phyloP scores from a whole-genome alignment of 108 stramenopile species.

The Epithemia pelagica region DNA sequence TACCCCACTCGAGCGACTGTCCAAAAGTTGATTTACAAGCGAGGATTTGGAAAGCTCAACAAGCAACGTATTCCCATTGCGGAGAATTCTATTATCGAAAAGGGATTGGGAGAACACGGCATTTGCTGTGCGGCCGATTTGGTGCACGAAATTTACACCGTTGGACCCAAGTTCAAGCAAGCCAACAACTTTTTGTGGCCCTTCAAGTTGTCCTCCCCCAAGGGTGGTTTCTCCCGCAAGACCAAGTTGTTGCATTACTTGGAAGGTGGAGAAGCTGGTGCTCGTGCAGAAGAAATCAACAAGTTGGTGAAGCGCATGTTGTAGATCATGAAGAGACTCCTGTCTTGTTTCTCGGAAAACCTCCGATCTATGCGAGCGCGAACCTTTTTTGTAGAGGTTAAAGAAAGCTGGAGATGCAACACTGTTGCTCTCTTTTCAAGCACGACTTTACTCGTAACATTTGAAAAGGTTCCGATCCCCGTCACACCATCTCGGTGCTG shows the following conservation, averaged over 20 bases:
- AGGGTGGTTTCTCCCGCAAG: constrained; percentile 94
- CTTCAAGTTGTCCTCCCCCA: constrained; percentile 97
- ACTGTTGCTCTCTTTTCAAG: background rate
- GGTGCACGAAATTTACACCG: constrained; percentile 95
- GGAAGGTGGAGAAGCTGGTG: constrained; percentile 99
- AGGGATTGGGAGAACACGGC: constrained; percentile 73
- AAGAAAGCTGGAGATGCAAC: background rate
- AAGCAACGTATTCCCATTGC: constrained; percentile 96
- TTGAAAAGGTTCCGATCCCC: constrained; percentile 9
- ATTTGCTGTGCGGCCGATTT: constrained; percentile 91
- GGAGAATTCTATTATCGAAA: constrained; percentile 91
- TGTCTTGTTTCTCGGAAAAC: too few relatives aligned
- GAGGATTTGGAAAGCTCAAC: constrained; percentile 98
- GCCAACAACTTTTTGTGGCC: constrained; percentile 99
- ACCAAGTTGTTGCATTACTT: constrained; percentile 98
- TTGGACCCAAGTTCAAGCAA: constrained; percentile 98
- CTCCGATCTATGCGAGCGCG: background rate
- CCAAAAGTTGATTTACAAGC: constrained; percentile 97
- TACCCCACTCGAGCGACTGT: constrained; percentile 94
- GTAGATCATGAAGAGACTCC: too few relatives aligned
- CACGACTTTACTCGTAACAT: background rate
- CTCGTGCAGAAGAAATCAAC: constrained; percentile 95
- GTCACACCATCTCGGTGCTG: background rate
- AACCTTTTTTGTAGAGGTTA: background rate
- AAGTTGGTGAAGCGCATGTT: constrained; percentile 93